Conservation (phyloP, 2,329 filamentous ascomycete genomes). For the Daldinia sp. region DNA sequence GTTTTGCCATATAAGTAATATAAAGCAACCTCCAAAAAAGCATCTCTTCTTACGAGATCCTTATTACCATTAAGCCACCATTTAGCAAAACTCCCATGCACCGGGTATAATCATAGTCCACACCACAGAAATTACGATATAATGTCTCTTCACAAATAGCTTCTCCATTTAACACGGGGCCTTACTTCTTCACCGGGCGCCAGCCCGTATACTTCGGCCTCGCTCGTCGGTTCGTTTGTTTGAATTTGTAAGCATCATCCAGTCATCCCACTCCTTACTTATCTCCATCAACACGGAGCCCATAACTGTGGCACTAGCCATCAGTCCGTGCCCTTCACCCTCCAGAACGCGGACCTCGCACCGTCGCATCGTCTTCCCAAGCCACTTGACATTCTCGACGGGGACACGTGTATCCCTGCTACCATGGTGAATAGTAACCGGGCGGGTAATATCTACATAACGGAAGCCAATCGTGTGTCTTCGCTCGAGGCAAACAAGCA, state of each 20-base stretch:
- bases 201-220: conserved; percentile 38
- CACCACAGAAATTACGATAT: neutral
- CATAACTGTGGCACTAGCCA: conserved; percentile 96
- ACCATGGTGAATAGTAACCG: conserved; percentile 94
- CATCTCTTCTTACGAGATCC: conserved; percentile 6
- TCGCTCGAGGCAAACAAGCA: conserved; percentile 91
- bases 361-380: conserved; percentile 90
- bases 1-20: conserved; percentile 7
- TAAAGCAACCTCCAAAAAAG: conserved; percentile 14
- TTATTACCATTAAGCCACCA: conserved; percentile 5
- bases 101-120: conserved; percentile 29
- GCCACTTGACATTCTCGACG: conserved; percentile 93
- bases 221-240: conserved; percentile 42
- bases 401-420: conserved; percentile 90
- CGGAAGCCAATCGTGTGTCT: conserved; percentile 92
- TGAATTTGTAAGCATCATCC: conserved; percentile 68
- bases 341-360: conserved; percentile 92
- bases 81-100: conserved; percentile 22
- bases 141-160: neutral
- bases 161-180: neutral
- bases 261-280: conserved; percentile 91
- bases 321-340: conserved; percentile 91
- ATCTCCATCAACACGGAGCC: conserved; percentile 94
- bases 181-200: conserved; percentile 40
- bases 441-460: conserved; percentile 92